Evolutionary conservation across 2,329 filamentous ascomycete species (phyloP).

Genomic region (Phaeosphaeria sp.): DNA sequence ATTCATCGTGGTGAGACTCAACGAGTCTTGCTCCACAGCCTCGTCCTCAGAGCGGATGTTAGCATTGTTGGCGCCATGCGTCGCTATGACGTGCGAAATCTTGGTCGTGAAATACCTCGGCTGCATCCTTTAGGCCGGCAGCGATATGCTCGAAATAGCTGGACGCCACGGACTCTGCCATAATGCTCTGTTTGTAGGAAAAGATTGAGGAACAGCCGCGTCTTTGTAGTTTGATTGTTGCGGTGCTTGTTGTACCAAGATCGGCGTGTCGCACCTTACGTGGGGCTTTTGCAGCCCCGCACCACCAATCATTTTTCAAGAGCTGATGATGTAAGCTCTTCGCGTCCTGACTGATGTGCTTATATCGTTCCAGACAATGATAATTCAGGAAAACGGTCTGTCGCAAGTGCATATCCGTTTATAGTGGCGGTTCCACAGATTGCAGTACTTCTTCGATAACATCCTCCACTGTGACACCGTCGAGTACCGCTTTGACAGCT

Average conservation of each 20-base stretch:
- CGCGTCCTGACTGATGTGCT: conserved; percentile 35
- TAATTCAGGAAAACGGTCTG: neutral
- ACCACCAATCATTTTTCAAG: conserved; percentile 22
- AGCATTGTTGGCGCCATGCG: conserved; percentile 27
- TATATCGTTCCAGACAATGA: neutral
- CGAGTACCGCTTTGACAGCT: conserved; percentile 71
- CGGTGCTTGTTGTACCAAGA: conserved; percentile 11
- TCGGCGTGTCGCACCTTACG: conserved; percentile 14
- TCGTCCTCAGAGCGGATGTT: conserved; percentile 46
- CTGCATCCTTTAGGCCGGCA: conserved; percentile 19
- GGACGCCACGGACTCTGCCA: conserved; percentile 22
- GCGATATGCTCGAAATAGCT: conserved; percentile 28
- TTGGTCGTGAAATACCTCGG: conserved; percentile 32
- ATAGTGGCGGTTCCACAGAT: conserved; percentile 63
- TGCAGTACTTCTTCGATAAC: conserved; percentile 66
- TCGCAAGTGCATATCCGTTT: conserved; percentile 13
- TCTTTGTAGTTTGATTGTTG: conserved; percentile 1
- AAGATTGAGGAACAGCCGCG: neutral
- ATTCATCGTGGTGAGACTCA: conserved; percentile 31
- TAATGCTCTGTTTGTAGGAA: neutral
- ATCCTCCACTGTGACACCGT: conserved; percentile 61
- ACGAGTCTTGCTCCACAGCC: conserved; percentile 32
- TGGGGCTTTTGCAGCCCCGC: conserved; percentile 29
- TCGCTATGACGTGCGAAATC: conserved; percentile 24
- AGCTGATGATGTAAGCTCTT: conserved; percentile 30